These are phyloP conservation scores for Plasmopara viticola DNA, from an alignment of 352 stramenopile species.

Conservation along the genomic window DNA sequence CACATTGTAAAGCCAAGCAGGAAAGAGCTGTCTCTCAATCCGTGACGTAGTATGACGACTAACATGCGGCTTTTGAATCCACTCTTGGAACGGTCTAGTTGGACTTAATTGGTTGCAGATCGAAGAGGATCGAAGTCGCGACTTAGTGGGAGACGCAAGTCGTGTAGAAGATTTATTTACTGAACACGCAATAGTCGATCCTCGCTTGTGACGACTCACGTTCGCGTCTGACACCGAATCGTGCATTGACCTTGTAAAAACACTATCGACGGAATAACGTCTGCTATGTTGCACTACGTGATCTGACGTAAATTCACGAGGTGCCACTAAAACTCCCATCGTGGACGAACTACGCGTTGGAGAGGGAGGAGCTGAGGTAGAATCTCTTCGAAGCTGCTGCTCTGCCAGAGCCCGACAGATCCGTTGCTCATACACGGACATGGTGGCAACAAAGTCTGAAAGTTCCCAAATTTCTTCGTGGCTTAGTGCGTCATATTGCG, in stretches of 20 bases:
- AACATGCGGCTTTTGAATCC: slow-evolving; percentile 20
- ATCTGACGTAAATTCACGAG: slow-evolving; percentile 6
- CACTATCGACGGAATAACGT: slow-evolving; percentile 20
- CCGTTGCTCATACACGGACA: slow-evolving; percentile 45
- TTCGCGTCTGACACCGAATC: slow-evolving; percentile 5
- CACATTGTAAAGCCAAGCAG: slow-evolving; percentile 16
- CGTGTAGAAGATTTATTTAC: slow-evolving; percentile 5
- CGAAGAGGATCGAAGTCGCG: slow-evolving; percentile 15
- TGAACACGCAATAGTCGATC: slow-evolving; percentile 18
- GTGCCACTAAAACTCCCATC: slow-evolving; percentile 17
- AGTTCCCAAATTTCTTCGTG: slow-evolving; percentile 53
- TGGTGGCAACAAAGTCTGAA: slow-evolving; percentile 50
- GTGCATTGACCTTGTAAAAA: slow-evolving; percentile 3
- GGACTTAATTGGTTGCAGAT: slow-evolving; percentile 16
- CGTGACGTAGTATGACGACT: slow-evolving; percentile 13
- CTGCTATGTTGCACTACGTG: slow-evolving; percentile 7
- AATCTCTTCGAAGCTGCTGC: slow-evolving; percentile 35
- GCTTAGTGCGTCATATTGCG: slow-evolving; percentile 32
- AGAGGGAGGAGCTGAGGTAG: slow-evolving; percentile 17
- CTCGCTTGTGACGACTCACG: slow-evolving; percentile 27
- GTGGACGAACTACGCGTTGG: slow-evolving; percentile 23
- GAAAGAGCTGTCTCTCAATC: slow-evolving; percentile 26
- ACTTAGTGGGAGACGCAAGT: slow-evolving; percentile 14
- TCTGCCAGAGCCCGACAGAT: slow-evolving; percentile 38
- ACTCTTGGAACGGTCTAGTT: slow-evolving; percentile 21